These are phyloP conservation scores for Fusarium xylarioides DNA, from an alignment of 2,329 filamentous ascomycete genomes.

Conservation along the genomic window DNA sequence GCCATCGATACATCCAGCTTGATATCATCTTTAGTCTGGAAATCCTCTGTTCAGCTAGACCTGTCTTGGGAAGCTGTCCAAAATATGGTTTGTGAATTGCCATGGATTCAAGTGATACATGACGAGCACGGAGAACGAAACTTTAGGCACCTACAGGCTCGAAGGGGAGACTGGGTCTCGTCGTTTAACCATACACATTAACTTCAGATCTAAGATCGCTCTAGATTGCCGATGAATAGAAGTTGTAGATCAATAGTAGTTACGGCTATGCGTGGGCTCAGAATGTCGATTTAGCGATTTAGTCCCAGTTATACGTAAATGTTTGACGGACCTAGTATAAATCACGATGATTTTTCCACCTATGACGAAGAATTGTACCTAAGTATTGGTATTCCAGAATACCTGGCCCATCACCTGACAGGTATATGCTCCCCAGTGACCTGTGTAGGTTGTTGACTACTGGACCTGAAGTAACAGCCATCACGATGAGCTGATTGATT, in stretches of 20 bases:
- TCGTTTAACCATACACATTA: too few species aligned
- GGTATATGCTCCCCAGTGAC: not conserved
- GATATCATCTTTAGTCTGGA: not conserved
- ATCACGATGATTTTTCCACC: too few species aligned
- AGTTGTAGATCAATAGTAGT: too few species aligned
- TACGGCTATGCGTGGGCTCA: too few species aligned
- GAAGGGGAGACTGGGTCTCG: too few species aligned
- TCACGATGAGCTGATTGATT: not conserved
- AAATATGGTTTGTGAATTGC: rapidly evolving
- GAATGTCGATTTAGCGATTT: too few species aligned
- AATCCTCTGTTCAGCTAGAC: rapidly evolving
- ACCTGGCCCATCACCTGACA: not conserved
- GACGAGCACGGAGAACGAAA: rapidly evolving
- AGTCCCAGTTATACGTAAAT: too few species aligned
- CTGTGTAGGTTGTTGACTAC: not conserved
- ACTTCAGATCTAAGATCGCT: too few species aligned
- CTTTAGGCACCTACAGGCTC: not conserved
- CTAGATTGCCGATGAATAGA: too few species aligned
- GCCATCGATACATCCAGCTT: not conserved
- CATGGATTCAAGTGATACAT: not conserved
- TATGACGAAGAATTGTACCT: too few species aligned
- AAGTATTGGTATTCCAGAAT: too few species aligned
- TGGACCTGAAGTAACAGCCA: not conserved
- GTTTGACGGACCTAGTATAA: too few species aligned
- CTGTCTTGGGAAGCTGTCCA: not conserved